phyloP scores from a whole-genome alignment of 116 monocot species.

The Papilionanthe hybrid region DNA sequence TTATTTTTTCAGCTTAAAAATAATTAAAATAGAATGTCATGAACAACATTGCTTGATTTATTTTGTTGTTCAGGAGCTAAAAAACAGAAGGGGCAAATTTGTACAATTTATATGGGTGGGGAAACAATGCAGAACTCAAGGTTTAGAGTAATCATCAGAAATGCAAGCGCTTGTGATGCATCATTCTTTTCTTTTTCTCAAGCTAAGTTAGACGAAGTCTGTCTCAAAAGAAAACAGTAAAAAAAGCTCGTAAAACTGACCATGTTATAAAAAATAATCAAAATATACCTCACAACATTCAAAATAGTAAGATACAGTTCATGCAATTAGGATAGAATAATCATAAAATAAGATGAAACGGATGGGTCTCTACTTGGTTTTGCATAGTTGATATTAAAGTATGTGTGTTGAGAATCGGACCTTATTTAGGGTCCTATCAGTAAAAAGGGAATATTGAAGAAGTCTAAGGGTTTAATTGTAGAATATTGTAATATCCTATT shows the following conservation, averaged over 20 bases:
- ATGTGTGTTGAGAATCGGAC: too few species aligned
- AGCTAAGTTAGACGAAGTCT: not conserved
- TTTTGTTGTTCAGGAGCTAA: not conserved
- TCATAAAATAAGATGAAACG: too few species aligned
- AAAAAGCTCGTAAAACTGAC: not conserved
- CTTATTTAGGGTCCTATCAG: too few species aligned
- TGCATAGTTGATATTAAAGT: too few species aligned
- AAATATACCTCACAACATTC: not conserved
- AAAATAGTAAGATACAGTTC: not conserved
- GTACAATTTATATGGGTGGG: not conserved
- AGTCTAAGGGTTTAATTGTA: too few species aligned
- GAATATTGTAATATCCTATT: too few species aligned
- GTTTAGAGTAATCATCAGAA: not conserved
- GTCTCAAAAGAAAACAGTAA: not conserved
- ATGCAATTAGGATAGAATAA: too few species aligned
- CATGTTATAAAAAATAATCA: not conserved
- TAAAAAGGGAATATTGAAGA: too few species aligned
- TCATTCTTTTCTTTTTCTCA: not conserved
- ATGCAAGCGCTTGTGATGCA: not conserved
- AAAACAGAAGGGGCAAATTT: not conserved
- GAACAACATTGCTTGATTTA: not conserved
- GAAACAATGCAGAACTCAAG: not conserved
- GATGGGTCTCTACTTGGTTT: too few species aligned
- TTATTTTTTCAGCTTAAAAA: not conserved
- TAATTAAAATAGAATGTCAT: not conserved